Evolutionary conservation across 106 monocot genomes (phyloP).

Genomic region (Dioscorea alata): DNA sequence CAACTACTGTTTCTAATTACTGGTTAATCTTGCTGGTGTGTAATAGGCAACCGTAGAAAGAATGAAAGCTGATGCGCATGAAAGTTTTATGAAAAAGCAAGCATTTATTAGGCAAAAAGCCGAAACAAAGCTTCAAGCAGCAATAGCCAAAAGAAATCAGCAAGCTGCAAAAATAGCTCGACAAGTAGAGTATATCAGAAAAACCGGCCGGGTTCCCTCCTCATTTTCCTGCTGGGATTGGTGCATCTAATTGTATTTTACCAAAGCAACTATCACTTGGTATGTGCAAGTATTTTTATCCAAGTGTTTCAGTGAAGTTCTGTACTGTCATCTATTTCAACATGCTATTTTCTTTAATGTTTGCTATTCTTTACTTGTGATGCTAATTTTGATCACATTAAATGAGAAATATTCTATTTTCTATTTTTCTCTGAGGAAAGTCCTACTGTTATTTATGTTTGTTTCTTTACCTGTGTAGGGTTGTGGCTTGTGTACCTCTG

Average conservation of each 20-base stretch:
- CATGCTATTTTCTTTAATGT: too few relatives aligned
- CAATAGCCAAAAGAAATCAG: conserved; percentile 44
- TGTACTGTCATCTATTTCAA: too few relatives aligned
- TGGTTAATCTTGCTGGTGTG: neutral
- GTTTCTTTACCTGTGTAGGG: too few relatives aligned
- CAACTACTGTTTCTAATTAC: conserved; percentile 8
- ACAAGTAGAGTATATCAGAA: conserved; percentile 43
- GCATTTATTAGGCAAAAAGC: conserved; percentile 45
- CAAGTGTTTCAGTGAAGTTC: too few relatives aligned
- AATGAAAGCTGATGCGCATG: conserved; percentile 43
- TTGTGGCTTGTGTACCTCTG: too few relatives aligned
- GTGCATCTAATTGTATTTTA: conserved; percentile 18
- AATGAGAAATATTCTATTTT: too few relatives aligned
- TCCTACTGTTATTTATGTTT: too few relatives aligned
- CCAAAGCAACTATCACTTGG: too few relatives aligned
- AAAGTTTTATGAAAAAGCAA: conserved; percentile 44
- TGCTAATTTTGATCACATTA: too few relatives aligned
- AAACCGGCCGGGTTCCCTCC: conserved; percentile 46
- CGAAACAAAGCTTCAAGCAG: conserved; percentile 38
- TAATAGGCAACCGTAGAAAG: conserved; percentile 52
- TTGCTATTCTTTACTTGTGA: too few relatives aligned
- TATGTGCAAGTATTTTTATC: too few relatives aligned
- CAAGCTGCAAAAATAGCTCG: conserved; percentile 37
- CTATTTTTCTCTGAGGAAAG: too few relatives aligned
- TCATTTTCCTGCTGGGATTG: conserved; percentile 48